These are phyloP conservation scores for Vitis hybrid DNA, from an alignment of 177 flowering plant species.

Conservation along the genomic window DNA sequence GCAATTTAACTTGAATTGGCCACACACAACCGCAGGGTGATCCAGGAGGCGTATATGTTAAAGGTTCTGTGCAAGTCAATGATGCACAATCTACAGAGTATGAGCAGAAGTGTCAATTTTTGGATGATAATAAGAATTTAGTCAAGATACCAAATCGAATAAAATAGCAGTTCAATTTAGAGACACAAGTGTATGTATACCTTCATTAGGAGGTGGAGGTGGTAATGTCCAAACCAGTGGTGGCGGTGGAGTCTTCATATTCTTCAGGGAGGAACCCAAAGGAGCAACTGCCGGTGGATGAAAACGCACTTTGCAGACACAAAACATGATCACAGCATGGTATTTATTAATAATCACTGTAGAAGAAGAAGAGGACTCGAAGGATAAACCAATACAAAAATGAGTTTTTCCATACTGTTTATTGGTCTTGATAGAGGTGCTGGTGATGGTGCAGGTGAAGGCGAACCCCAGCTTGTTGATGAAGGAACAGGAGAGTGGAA, in stretches of 20 bases:
- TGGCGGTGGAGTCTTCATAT: slow-evolving; percentile 35
- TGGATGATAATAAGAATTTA: background rate
- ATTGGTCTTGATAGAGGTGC: slow-evolving; percentile 16
- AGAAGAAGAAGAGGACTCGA: background rate
- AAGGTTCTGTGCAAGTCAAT: slow-evolving; percentile 53
- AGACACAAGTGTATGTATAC: slow-evolving; percentile 14
- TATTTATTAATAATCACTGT: slow-evolving; percentile 3
- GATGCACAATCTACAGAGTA: slow-evolving; percentile 50
- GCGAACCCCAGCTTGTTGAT: slow-evolving; percentile 23
- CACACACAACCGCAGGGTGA: slow-evolving; percentile 63
- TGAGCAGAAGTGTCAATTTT: background rate
- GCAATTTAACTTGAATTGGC: slow-evolving; percentile 61
- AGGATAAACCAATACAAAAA: slow-evolving; percentile 3
- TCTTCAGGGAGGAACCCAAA: slow-evolving; percentile 18
- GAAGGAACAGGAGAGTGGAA: slow-evolving; percentile 33
- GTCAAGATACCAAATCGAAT: background rate
- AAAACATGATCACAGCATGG: slow-evolving; percentile 4
- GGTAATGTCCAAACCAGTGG: slow-evolving; percentile 34
- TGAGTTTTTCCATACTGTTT: slow-evolving; percentile 19
- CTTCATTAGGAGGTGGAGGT: slow-evolving; percentile 63
- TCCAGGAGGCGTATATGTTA: slow-evolving; percentile 54
- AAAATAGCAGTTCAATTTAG: background rate
- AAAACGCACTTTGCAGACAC: slow-evolving; percentile 27
- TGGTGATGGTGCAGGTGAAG: slow-evolving; percentile 37
- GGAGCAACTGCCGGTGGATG: slow-evolving; percentile 37